phyloP scores from a whole-genome alignment of 1,284 basidiomycete species.

The Moesziomyces sp. region DNA sequence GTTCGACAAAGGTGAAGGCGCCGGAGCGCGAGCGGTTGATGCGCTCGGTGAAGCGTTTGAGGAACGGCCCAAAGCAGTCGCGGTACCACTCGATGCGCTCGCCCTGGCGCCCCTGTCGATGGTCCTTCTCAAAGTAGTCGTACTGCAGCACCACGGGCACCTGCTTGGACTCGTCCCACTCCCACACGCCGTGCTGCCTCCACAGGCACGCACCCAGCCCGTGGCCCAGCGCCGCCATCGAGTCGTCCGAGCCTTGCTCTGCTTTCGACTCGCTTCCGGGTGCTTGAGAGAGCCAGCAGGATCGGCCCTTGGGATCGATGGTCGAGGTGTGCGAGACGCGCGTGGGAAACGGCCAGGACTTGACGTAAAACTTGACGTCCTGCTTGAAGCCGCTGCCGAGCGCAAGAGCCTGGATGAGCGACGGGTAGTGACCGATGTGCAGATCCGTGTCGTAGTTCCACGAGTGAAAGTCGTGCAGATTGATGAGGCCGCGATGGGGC shows the following conservation, averaged over 20 bases:
- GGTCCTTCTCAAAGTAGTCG: conserved; percentile 80
- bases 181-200: conserved; percentile 94
- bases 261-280: background rate
- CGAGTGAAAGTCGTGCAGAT: conserved; percentile 80
- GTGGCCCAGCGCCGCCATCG: background rate
- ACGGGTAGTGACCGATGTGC: conserved; percentile 79
- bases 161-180: conserved; percentile 79
- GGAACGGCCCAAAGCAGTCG: conserved; percentile 64
- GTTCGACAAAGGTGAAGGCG: conserved; percentile 55
- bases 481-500: conserved; percentile 91
- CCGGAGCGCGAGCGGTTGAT: conserved; percentile 11
- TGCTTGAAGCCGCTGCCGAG: conserved; percentile 57
- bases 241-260: conserved; percentile 70
- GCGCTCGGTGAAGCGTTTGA: conserved; percentile 42
- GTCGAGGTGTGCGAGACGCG: conserved; percentile 49
- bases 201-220: conserved; percentile 75
- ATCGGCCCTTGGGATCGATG: conserved; percentile 54
- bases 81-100: conserved; percentile 62
- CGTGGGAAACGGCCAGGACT: conserved; percentile 64
- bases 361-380: conserved; percentile 72
- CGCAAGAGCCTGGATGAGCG: conserved; percentile 62
- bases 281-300: conserved; percentile 41
- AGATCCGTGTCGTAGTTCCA: conserved; percentile 94
- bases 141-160: conserved; percentile 82
- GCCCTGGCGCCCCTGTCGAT: conserved; percentile 42